phyloP scores from a whole-genome alignment of 768 basidiomycete species.

The Coprinellus micaceus region DNA sequence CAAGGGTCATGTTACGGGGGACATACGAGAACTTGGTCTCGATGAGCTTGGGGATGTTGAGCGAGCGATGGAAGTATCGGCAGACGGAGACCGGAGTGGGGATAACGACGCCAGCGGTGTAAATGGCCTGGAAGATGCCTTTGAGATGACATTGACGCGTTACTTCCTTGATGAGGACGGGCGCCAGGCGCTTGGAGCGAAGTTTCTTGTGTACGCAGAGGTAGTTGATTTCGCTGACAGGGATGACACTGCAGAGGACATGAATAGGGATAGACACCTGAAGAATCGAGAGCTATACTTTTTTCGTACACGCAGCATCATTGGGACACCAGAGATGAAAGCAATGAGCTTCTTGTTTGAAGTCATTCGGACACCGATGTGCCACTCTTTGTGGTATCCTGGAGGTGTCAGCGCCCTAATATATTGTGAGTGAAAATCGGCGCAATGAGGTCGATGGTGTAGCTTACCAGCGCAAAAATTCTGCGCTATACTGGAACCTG shows the following conservation, averaged over 20 bases:
- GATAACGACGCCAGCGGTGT: slow-evolving; percentile 89
- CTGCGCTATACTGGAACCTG: slow-evolving; percentile 92
- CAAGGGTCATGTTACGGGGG: slow-evolving; percentile 82
- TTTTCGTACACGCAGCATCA: slow-evolving; percentile 77
- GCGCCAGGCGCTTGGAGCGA: slow-evolving; percentile 89
- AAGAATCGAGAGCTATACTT: slow-evolving; percentile 51
- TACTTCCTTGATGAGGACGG: slow-evolving; percentile 96
- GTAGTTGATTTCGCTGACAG: slow-evolving; percentile 91
- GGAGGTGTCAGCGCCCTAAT: slow-evolving; percentile 93
- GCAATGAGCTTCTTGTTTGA: slow-evolving; percentile 92
- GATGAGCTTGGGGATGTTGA: slow-evolving; percentile 90
- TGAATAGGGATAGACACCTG: not conserved
- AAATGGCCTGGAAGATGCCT: slow-evolving; percentile 94
- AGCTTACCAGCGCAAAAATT: slow-evolving; percentile 85
- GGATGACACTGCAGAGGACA: slow-evolving; percentile 48
- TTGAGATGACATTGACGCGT: slow-evolving; percentile 87
- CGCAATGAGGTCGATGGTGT: not conserved
- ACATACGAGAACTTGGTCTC: slow-evolving; percentile 88
- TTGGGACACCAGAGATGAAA: slow-evolving; percentile 91
- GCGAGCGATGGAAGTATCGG: slow-evolving; percentile 88
- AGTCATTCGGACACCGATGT: slow-evolving; percentile 88
- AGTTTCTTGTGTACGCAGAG: slow-evolving; percentile 97
- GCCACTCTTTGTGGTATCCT: slow-evolving; percentile 92
- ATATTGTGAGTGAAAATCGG: not conserved
- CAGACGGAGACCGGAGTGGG: slow-evolving; percentile 92